Evolutionary conservation across 176 grass and related monocot species (phyloP), one percentile per base, ranked within the genome.

Genomic region (Lolium rigidum): DNA sequence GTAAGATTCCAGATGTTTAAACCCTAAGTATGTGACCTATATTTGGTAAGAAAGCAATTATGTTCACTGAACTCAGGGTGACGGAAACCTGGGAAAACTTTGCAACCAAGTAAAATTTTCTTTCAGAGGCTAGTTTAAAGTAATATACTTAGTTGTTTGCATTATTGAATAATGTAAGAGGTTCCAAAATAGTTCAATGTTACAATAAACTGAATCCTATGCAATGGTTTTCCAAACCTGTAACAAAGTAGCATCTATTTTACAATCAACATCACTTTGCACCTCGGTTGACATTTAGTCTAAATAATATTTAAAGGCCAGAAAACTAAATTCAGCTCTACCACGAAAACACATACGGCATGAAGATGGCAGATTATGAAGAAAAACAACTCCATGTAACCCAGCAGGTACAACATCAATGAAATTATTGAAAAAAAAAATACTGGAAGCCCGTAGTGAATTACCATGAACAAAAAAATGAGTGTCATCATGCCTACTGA

Each of bases 401-500:
- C 57, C 43, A 84, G 25, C 43, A 76, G 18, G 70, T 62, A 63
- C 39, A 84, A 75, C 57, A 62, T 82, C 4, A 77, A 49, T 61
- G 47, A 21, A 51, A 77, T 8, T 4, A 72, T 54, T 47, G 25
- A 60, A 21, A 62, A n/a, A n/a, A n/a, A 11, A 17, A 65, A 65
- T n/a, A 57, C n/a, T n/a, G 28, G 52, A 68, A 82, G 31, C 44
- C 52, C 7, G 9, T 63, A 81, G 49, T 49, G 22, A 83, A 80
- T 76, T 91, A 98, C 96, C 96, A 87, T 98, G 96, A 90, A 98
- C 92, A 77, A 89, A 91, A 70, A 88, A 81, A 38, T 86, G 68
- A 56, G 96, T 74, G 20, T 98, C 93, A 80, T 98, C 96, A 88
- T 98, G 96, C 77, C 91, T 89, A 70, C 96, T 95, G 38, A 95